These are phyloP conservation scores for Clonostachys chloroleuca DNA, from an alignment of 2,329 filamentous ascomycete genomes.

Conservation along the genomic window DNA sequence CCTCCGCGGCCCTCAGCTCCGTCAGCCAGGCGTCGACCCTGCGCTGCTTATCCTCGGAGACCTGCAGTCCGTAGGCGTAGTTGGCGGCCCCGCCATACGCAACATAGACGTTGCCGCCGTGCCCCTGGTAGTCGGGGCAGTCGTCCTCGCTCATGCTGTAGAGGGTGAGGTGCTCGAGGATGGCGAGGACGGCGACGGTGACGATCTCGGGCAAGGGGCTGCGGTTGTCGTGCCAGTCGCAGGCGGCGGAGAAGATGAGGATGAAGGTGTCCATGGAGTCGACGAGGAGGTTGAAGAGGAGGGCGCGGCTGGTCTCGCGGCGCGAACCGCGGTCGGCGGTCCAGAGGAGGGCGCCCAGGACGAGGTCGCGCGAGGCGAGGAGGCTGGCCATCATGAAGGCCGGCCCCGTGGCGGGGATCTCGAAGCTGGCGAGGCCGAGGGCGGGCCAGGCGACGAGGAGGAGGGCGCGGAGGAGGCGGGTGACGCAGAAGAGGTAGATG, in stretches of 20 bases:
- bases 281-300: conserved; percentile 20
- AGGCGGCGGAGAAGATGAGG: conserved; percentile 24
- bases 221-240: conserved; percentile 16
- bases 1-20: conserved; percentile 12
- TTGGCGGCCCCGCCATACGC: not conserved
- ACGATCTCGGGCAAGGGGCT: conserved; percentile 19
- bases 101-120: too few species aligned
- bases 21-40: conserved; percentile 23
- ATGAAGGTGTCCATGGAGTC: conserved; percentile 25
- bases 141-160: conserved; percentile 23
- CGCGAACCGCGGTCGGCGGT: conserved; percentile 12
- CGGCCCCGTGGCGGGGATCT: conserved; percentile 15
- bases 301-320: conserved; percentile 19
- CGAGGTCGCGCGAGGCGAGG: conserved; percentile 21
- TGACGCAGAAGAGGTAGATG: conserved; percentile 13
- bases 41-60: conserved; percentile 17
- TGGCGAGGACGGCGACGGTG: conserved; percentile 19
- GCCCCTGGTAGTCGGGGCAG: conserved; percentile 1
- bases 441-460: conserved; percentile 17
- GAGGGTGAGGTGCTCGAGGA: conserved; percentile 22
- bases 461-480: conserved; percentile 19
- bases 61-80: conserved; percentile 4
- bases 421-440: conserved; percentile 19
- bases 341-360: conserved; percentile 19
- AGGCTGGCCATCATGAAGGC: conserved; percentile 20